Evolutionary conservation across 306 rosid genomes (phyloP).

Genomic region (Cucurbita maxima): DNA sequence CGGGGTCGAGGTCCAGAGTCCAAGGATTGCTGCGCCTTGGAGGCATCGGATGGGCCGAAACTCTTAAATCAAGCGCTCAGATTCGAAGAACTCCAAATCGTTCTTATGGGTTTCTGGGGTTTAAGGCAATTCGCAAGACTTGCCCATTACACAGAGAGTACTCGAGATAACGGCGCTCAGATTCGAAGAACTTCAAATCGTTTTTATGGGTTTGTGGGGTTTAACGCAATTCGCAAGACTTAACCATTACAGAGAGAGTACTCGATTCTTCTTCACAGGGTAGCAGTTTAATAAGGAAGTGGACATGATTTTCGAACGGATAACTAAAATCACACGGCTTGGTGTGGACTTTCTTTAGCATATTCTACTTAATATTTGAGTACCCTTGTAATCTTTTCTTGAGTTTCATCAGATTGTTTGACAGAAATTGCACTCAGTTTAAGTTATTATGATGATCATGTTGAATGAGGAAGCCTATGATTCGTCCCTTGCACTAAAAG

Average conservation of each 20-base stretch:
- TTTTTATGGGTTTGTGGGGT: not conserved
- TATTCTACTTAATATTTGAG: not conserved
- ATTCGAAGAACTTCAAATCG: not conserved
- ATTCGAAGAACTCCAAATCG: not conserved
- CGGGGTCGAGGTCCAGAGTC: constrained; percentile 25
- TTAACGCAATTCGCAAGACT: not conserved
- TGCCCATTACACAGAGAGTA: not conserved
- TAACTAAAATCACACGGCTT: not conserved
- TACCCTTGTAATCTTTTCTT: not conserved
- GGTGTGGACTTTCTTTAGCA: not conserved
- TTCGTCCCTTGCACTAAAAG: not conserved
- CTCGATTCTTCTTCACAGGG: not conserved
- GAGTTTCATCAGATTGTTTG: not conserved
- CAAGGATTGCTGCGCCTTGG: constrained; percentile 16
- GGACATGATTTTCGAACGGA: not conserved
- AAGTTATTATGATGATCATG: not conserved
- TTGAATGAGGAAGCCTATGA: not conserved
- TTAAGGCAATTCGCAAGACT: not conserved
- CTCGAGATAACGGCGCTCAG: not conserved
- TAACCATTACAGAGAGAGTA: not conserved
- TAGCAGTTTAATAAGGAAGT: not conserved
- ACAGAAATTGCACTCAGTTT: not conserved
- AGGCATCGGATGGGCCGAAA: constrained; percentile 9
- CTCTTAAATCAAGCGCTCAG: not conserved
- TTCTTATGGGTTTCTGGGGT: not conserved